Base-by-base conservation (phyloP, 495 filamentous ascomycete genomes). In the Rostrohypoxylon terebratum region DNA sequence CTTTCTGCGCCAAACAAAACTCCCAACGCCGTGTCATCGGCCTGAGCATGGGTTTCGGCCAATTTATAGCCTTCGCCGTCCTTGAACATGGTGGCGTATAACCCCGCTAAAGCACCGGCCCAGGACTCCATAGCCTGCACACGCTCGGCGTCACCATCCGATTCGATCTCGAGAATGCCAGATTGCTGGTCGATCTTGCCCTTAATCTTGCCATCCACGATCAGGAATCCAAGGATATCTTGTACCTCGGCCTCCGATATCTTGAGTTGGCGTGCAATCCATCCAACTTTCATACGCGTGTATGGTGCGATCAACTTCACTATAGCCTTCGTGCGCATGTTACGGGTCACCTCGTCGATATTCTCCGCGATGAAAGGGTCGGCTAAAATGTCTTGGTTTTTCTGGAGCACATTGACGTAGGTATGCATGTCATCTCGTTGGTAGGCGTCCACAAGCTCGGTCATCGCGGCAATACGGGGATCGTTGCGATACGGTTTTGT, bases 401-500 rank as follows among this genome's bases (percentile, higher is more conserved):
- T 91, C 77, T 93, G 89, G 18, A 99, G 84, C 36, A 97, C 92
- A 6, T 86, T 88, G 77, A 97, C 94, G 81, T 98, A 99, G 69
- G 87, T 85, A 75, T 94, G 91, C 72, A 98, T 97, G 77, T 99
- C 96, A 77, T 98, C 94, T 23, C 92, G 89, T 80, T 99, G 96
- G 81, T 96, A 99, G 1, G 96, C 94, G 75, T 98, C 93, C 3
- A 99, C 96, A 1, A 99, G 86, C 66, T 97, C 92, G 1, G 95
- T 98, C 96, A 99, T 99, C 67, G 93, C 94, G 6, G 93, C 90
- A 74, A 99, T 98, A 42, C 94, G 91, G 13, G 93, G 92, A 78
- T 99, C 95, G 72, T 92, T 95, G 80, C 93, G 94, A 85, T 99
- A 99, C 0, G 96, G 95, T 81, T 99, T 98, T n/a, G 94, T 98